phyloP scores from a whole-genome alignment of 441 rosid species.

The Flueggea neowawraea region DNA sequence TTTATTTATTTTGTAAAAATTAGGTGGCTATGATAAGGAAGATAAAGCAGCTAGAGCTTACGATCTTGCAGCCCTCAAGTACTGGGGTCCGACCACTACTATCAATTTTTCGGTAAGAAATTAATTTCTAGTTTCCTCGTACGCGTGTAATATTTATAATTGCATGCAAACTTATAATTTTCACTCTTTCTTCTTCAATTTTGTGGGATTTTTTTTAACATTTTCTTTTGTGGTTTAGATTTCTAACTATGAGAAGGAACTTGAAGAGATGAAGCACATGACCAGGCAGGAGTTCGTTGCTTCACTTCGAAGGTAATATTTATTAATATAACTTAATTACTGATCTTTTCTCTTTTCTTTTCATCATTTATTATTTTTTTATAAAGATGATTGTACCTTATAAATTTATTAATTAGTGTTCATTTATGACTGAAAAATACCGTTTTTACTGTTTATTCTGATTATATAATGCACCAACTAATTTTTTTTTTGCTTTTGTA shows the following conservation, averaged over 20 bases:
- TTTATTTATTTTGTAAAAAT: neutral
- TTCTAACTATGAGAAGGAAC: conserved; percentile 72
- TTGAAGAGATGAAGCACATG: conserved; percentile 88
- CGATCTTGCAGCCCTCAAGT: conserved; percentile 96
- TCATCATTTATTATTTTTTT: too few species aligned
- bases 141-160: too few species aligned
- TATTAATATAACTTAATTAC: too few species aligned
- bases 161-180: too few species aligned
- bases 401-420: too few species aligned
- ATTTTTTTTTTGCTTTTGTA: neutral
- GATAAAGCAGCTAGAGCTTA: conserved; percentile 97
- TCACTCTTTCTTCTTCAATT: neutral
- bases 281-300: conserved; percentile 94
- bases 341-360: too few species aligned
- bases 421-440: too few species aligned
- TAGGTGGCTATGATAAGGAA: conserved; percentile 96
- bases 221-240: conserved; percentile 26
- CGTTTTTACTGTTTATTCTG: too few species aligned
- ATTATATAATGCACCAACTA: too few species aligned
- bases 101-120: conserved; percentile 78
- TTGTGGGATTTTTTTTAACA: neutral
- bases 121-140: too few species aligned
- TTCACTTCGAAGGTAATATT: conserved; percentile 68
- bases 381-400: too few species aligned
- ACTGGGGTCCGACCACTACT: conserved; percentile 95